Evolutionary conservation across 1,139 yeast species (phyloP).

Genomic region (Lodderomyces parapsilosis): DNA sequence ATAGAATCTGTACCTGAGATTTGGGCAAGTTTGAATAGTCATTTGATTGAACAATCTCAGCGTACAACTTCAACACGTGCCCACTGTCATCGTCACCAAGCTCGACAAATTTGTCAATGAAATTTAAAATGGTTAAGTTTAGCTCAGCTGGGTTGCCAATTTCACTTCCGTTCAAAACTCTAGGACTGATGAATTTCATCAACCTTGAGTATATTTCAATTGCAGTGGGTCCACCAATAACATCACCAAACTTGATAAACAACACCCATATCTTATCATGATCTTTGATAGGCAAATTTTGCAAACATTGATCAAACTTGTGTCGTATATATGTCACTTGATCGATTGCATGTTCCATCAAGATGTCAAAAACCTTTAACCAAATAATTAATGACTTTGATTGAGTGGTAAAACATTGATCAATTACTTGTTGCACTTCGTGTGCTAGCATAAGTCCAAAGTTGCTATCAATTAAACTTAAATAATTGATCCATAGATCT

Average conservation of each 20-base stretch:
- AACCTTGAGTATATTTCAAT: conserved; percentile 45
- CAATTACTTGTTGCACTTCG: conserved; percentile 43
- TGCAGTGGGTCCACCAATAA: conserved; percentile 43
- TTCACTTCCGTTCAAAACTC: conserved; percentile 7
- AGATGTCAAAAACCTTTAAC: conserved; percentile 51
- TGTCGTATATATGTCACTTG: conserved; percentile 46
- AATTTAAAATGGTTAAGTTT: conserved; percentile 14
- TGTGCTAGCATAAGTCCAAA: conserved; percentile 29
- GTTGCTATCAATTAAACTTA: conserved; percentile 33
- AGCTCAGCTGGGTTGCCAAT: conserved; percentile 1
- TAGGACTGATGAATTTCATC: conserved; percentile 27
- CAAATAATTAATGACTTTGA: conserved; percentile 53
- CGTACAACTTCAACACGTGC: conserved; percentile 17
- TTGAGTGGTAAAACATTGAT: conserved; percentile 31
- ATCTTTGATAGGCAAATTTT: conserved; percentile 46
- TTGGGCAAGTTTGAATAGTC: conserved; percentile 16
- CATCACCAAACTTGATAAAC: conserved; percentile 52
- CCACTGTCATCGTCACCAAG: conserved; percentile 22
- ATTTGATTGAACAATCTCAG: conserved; percentile 13
- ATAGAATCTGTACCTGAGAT: conserved; percentile 31
- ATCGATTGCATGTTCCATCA: conserved; percentile 28
- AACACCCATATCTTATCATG: conserved; percentile 65
- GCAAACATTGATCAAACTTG: conserved; percentile 54
- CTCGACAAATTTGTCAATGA: conserved; percentile 25
- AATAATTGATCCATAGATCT: conserved; percentile 57